Percentiles rank a stretch among this genome's conserved stretches.
Conservation (phyloP, 805 yeast species). For the Metschnikowia similis region DNA sequence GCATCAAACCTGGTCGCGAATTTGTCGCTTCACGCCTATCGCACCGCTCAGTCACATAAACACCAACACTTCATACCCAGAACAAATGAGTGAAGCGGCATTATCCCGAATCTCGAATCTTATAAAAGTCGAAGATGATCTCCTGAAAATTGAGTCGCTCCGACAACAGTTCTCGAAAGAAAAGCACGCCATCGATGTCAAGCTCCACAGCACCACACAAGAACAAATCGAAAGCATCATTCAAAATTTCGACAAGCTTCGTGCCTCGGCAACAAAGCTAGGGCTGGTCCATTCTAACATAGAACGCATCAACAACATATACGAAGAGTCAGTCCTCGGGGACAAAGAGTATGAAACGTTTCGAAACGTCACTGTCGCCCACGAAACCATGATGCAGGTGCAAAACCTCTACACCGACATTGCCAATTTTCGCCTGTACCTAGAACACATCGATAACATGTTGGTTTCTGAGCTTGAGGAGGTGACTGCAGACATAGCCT, state of each 20-base stretch:
- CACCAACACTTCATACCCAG: background rate
- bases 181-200: constrained; percentile 69
- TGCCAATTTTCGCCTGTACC: constrained; percentile 47
- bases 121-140: constrained; percentile 47
- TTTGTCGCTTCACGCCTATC: background rate
- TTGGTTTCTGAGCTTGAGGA: constrained; percentile 44
- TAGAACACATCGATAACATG: constrained; percentile 47
- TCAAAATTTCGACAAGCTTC: constrained; percentile 48
- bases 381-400: constrained; percentile 70
- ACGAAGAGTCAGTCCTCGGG: constrained; percentile 53
- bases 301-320: constrained; percentile 44
- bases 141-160: constrained; percentile 49
- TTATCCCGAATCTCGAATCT: constrained; percentile 36
- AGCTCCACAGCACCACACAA: constrained; percentile 66
- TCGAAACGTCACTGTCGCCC: constrained; percentile 59
- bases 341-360: constrained; percentile 68
- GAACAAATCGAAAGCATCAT: constrained; percentile 56
- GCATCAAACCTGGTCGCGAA: background rate
- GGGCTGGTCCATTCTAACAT: constrained; percentile 37
- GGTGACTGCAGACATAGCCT: constrained; percentile 27
- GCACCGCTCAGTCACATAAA: background rate
- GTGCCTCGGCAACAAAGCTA: constrained; percentile 36
- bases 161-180: constrained; percentile 61
- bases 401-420: constrained; percentile 62
- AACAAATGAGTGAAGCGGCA: constrained; percentile 37